Conservation (phyloP, 352 stramenopile species). For the Phytophthora tentaculata region DNA sequence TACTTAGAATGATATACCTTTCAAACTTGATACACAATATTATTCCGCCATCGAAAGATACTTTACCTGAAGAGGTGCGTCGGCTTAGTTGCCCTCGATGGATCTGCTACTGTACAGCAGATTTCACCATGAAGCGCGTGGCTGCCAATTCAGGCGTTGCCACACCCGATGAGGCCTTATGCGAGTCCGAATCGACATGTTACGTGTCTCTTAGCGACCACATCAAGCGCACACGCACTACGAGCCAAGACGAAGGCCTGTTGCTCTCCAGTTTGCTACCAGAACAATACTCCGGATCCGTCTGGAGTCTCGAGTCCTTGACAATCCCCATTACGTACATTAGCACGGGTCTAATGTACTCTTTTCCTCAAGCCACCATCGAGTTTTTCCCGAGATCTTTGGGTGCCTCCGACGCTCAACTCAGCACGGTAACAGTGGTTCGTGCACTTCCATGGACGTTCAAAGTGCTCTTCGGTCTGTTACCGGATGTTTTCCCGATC, state of each 20-base stretch:
- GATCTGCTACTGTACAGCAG: neutral
- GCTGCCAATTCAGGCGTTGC: slow-evolving; percentile 8
- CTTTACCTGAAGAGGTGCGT: slow-evolving; percentile 24
- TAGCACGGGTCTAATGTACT: slow-evolving; percentile 71
- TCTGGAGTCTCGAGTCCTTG: slow-evolving; percentile 59
- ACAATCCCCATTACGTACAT: slow-evolving; percentile 85
- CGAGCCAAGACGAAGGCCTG: slow-evolving; percentile 32
- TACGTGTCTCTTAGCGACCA: slow-evolving; percentile 39
- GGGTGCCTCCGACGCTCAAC: slow-evolving; percentile 67
- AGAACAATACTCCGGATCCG: slow-evolving; percentile 37
- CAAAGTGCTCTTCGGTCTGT: slow-evolving; percentile 78
- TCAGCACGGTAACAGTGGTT: slow-evolving; percentile 74
- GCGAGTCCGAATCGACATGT: slow-evolving; percentile 28
- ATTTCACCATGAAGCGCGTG: slow-evolving; percentile 25
- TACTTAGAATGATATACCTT: neutral
- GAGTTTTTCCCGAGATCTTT: slow-evolving; percentile 76
- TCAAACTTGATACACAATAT: too few relatives aligned
- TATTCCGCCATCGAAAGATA: slow-evolving; percentile 31
- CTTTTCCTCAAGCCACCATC: slow-evolving; percentile 75
- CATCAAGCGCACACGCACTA: slow-evolving; percentile 28
- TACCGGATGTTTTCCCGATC: slow-evolving; percentile 73
- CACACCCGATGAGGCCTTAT: slow-evolving; percentile 31
- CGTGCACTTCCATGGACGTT: slow-evolving; percentile 78
- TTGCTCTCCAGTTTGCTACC: slow-evolving; percentile 27
- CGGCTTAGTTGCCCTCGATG: neutral